These are phyloP conservation scores for Coleophoma crateriformis DNA, from an alignment of 2,329 filamentous ascomycete genomes.

Conservation along the genomic window DNA sequence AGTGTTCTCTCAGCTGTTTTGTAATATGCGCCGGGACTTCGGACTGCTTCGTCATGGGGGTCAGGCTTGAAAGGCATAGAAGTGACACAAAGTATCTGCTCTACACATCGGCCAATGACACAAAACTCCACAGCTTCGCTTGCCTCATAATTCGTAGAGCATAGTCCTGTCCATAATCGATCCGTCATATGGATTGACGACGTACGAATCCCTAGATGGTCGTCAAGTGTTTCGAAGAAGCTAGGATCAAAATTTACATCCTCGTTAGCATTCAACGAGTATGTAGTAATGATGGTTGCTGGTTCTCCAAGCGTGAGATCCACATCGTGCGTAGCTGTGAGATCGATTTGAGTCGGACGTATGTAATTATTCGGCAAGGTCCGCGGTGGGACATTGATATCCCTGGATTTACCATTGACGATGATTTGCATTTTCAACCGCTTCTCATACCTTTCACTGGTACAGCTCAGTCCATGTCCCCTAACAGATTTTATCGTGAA, in stretches of 20 bases:
- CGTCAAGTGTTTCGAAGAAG: constrained; percentile 3
- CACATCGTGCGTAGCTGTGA: constrained; percentile 5
- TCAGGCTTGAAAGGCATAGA: constrained; percentile 4
- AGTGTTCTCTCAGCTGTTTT: neutral
- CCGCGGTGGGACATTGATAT: constrained; percentile 1
- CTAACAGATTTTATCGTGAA: constrained; percentile 2
- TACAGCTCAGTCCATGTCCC: constrained; percentile 4
- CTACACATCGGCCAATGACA: constrained; percentile 11
- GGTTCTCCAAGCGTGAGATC: constrained; percentile 7
- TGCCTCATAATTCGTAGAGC: constrained; percentile 9
- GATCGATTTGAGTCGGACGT: constrained; percentile 4
- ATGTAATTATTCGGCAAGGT: constrained; percentile 5
- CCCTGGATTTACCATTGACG: constrained; percentile 4
- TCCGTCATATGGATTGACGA: constrained; percentile 9
- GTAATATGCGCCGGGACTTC: too few species aligned
- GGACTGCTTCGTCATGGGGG: too few species aligned
- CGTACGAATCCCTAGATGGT: constrained; percentile 8
- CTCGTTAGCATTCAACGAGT: constrained; percentile 1
- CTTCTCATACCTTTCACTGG: constrained; percentile 8
- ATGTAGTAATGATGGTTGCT: constrained; percentile 8
- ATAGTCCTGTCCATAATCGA: constrained; percentile 11
- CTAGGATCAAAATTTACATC: neutral
- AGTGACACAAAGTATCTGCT: constrained; percentile 13
- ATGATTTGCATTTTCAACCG: constrained; percentile 9
- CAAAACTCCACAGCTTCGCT: constrained; percentile 10